These are phyloP conservation scores for Astrothelium subdiscretum DNA, from an alignment of 495 filamentous ascomycete species.

Conservation along the genomic window DNA sequence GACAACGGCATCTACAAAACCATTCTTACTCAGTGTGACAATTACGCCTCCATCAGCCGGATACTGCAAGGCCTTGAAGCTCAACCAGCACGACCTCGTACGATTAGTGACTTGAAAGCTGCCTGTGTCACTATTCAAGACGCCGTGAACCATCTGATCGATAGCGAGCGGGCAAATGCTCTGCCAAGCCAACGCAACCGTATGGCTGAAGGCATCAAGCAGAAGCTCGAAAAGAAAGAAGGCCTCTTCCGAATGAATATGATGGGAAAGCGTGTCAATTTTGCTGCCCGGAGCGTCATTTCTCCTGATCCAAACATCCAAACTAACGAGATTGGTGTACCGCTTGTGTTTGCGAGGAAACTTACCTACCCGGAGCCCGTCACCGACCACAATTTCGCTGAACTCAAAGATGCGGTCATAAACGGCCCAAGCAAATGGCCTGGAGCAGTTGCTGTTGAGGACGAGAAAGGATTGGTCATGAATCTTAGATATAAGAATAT, in stretches of 20 bases:
- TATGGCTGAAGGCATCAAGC: constrained; percentile 84
- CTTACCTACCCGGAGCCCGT: constrained; percentile 96
- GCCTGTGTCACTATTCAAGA: constrained; percentile 78
- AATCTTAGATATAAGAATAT: constrained; percentile 74
- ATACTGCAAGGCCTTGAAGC: constrained; percentile 47
- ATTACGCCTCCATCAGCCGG: constrained; percentile 62
- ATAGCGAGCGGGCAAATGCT: constrained; percentile 70
- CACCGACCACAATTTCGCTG: constrained; percentile 90
- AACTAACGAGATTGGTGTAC: constrained; percentile 96
- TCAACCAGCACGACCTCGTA: constrained; percentile 34
- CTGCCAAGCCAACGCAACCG: constrained; percentile 57
- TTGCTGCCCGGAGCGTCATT: constrained; percentile 93
- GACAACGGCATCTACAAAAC: constrained; percentile 76
- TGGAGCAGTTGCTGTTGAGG: constrained; percentile 86
- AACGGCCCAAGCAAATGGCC: constrained; percentile 93
- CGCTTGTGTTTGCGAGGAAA: constrained; percentile 90
- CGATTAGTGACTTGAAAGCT: constrained; percentile 51
- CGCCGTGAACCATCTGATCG: constrained; percentile 78
- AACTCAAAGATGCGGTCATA: constrained; percentile 90
- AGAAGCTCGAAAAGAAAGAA: constrained; percentile 97
- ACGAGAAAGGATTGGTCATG: constrained; percentile 84
- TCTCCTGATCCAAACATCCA: constrained; percentile 98
- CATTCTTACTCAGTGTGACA: constrained; percentile 59
- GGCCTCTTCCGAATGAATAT: constrained; percentile 98
- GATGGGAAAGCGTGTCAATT: constrained; percentile 99